These are phyloP conservation scores for Pichia terricola DNA, from an alignment of 1,139 yeast genomes.

Conservation along the genomic window DNA sequence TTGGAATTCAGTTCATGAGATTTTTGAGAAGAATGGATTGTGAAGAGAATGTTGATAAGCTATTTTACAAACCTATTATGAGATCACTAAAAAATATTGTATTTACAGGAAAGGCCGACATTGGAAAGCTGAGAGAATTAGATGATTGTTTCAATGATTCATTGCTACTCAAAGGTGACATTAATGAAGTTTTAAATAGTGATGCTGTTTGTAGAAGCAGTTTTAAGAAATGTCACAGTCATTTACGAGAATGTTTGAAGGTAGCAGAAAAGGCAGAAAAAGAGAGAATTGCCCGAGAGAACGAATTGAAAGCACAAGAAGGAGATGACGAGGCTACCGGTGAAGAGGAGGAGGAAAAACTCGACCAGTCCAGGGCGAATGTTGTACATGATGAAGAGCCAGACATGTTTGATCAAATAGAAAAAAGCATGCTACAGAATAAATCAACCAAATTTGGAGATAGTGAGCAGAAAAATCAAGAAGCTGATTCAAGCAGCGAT, in stretches of 20 bases:
- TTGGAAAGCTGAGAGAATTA: slow-evolving; percentile 19
- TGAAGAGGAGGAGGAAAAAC: neutral
- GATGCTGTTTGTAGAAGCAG: slow-evolving; percentile 16
- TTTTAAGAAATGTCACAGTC: slow-evolving; percentile 15
- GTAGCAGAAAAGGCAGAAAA: slow-evolving; percentile 14
- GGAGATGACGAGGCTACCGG: slow-evolving; percentile 6
- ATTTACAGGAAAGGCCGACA: slow-evolving; percentile 27
- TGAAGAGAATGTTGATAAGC: slow-evolving; percentile 24
- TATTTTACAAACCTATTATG: slow-evolving; percentile 47
- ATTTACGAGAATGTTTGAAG: slow-evolving; percentile 17
- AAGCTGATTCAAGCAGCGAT: no score
- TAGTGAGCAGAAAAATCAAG: no score
- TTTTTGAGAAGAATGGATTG: slow-evolving; percentile 28
- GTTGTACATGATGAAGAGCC: neutral
- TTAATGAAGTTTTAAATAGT: slow-evolving; percentile 17
- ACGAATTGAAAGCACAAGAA: slow-evolving; percentile 3
- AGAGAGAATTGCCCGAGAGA: slow-evolving; percentile 7
- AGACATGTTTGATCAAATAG: neutral
- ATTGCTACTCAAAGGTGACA: slow-evolving; percentile 21
- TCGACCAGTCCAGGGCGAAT: neutral
- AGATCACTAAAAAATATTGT: slow-evolving; percentile 42
- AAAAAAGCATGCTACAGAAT: neutral
- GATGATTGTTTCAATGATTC: slow-evolving; percentile 15
- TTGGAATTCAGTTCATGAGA: slow-evolving; percentile 47
- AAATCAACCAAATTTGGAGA: no score